Conservation (phyloP, 2,329 filamentous ascomycete species). For the Ophiocordyceps camponoti-saundersi region DNA sequence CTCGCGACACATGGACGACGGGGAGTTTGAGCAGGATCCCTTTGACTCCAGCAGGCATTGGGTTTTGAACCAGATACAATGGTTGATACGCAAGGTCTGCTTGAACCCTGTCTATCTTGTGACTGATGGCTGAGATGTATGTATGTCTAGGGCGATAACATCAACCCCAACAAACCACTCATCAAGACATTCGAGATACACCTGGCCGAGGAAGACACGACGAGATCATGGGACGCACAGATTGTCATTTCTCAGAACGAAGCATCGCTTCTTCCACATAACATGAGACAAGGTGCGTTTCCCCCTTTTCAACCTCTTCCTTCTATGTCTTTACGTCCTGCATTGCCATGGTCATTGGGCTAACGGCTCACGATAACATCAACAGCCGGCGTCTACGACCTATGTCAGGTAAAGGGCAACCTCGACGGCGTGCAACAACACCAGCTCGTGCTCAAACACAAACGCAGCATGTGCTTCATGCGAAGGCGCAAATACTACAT, state of each 20-base stretch:
- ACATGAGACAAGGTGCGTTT: constrained; percentile 19
- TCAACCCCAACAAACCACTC: constrained; percentile 17
- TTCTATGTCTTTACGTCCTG: too few species aligned
- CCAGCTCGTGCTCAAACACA: constrained; percentile 19
- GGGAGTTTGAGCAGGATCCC: constrained; percentile 15
- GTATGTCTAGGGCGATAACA: constrained; percentile 16
- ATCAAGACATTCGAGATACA: constrained; percentile 16
- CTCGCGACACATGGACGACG: constrained; percentile 14
- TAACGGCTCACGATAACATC: not conserved
- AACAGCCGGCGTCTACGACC: constrained; percentile 17
- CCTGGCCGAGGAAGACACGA: constrained; percentile 14
- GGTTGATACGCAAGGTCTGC: constrained; percentile 21
- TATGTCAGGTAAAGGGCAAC: constrained; percentile 23
- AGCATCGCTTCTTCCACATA: constrained; percentile 16
- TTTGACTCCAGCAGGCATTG: constrained; percentile 14
- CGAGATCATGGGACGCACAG: constrained; percentile 18
- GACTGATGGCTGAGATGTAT: not conserved
- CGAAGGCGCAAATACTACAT: constrained; percentile 20
- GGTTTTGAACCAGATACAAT: constrained; percentile 23
- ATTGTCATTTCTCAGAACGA: constrained; percentile 23
- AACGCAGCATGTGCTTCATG: constrained; percentile 14
- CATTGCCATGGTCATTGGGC: not conserved
- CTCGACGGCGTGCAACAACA: constrained; percentile 19
- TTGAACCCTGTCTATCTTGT: not conserved
- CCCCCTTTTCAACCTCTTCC: too few species aligned